Percentiles rank a stretch among this genome's conserved stretches.
phyloP scores from a whole-genome alignment of 1,139 yeast genomes.

The Geotrichum siamense region DNA sequence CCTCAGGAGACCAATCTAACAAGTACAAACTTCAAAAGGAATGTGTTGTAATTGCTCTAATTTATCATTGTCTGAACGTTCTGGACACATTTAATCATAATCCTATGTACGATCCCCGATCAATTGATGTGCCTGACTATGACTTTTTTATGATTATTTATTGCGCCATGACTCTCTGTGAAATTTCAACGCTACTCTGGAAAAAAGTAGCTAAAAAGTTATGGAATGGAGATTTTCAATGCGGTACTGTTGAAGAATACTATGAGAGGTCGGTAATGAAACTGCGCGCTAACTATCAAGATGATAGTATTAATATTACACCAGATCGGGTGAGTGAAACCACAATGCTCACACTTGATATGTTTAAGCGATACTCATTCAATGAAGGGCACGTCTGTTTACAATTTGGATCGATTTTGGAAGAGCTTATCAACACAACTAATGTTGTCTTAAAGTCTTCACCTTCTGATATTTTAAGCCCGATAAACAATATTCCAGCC shows the following conservation, averaged over 20 bases:
- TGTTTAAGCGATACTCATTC: slow-evolving; percentile 6
- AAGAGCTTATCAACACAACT: slow-evolving; percentile 13
- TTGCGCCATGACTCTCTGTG: slow-evolving; percentile 16
- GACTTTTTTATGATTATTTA: slow-evolving; percentile 15
- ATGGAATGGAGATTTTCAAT: slow-evolving; percentile 12
- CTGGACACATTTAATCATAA: slow-evolving; percentile 11
- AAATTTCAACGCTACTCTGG: slow-evolving; percentile 11
- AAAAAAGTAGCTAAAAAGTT: slow-evolving; percentile 13
- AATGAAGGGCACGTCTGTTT: slow-evolving; percentile 16
- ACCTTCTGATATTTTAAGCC: not conserved
- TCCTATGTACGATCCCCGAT: slow-evolving; percentile 11
- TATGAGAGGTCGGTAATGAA: slow-evolving; percentile 14
- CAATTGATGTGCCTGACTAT: slow-evolving; percentile 13
- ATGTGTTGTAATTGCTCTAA: slow-evolving; percentile 14
- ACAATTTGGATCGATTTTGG: slow-evolving; percentile 11
- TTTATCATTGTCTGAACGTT: slow-evolving; percentile 12
- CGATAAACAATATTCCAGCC: not conserved
- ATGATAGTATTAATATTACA: slow-evolving; percentile 11
- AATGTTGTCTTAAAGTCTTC: not conserved
- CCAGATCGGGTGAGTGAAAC: slow-evolving; percentile 8
- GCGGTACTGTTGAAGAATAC: slow-evolving; percentile 15
- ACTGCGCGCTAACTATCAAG: slow-evolving; percentile 10
- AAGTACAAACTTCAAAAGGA: slow-evolving; percentile 11
- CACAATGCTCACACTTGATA: slow-evolving; percentile 2
- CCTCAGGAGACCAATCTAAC: not conserved